Percentiles rank a stretch among this genome's conserved stretches.
Evolutionary conservation across 2,329 filamentous ascomycete genomes (phyloP).

Genomic region (Xylariaceae sp.): DNA sequence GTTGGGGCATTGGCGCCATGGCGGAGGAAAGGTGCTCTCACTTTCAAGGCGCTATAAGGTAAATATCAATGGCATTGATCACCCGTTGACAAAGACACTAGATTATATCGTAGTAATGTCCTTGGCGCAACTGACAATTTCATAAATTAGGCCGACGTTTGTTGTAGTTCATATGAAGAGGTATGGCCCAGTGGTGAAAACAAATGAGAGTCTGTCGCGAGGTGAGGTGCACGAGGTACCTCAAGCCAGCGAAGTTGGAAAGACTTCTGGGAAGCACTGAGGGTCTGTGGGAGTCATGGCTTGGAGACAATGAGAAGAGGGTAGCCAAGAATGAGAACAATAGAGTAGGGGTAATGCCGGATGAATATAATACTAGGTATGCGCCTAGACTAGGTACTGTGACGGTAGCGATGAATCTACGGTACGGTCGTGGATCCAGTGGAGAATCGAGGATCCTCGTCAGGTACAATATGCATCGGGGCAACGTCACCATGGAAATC

Average conservation of each 20-base stretch:
- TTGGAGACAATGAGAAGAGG: slow-evolving; percentile 15
- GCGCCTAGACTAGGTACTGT: background rate
- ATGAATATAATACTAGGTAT: slow-evolving; percentile 21
- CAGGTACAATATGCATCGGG: slow-evolving; percentile 25
- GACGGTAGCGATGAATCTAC: slow-evolving; percentile 7
- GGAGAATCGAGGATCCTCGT: slow-evolving; percentile 23
- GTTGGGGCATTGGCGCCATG: slow-evolving; percentile 38
- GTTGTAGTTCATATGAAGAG: background rate
- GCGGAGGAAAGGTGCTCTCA: slow-evolving; percentile 9
- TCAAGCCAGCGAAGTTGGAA: slow-evolving; percentile 30
- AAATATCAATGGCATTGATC: slow-evolving; percentile 9
- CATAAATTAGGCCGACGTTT: background rate
- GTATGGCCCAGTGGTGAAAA: slow-evolving; percentile 13
- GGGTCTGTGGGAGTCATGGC: slow-evolving; percentile 23
- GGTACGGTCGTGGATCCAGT: slow-evolving; percentile 21
- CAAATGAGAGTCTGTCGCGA: slow-evolving; percentile 15
- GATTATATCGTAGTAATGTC: background rate
- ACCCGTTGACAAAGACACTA: background rate
- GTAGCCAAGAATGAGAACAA: slow-evolving; percentile 13
- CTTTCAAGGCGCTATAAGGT: slow-evolving; percentile 6
- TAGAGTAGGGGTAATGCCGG: slow-evolving; percentile 22
- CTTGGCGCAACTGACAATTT: background rate
- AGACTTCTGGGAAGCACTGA: slow-evolving; percentile 19
- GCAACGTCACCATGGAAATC: slow-evolving; percentile 20
- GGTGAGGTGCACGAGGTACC: slow-evolving; percentile 35